A percentile compares a stretch with the other conserved stretches of the same genome.
Conservation (phyloP, 306 rosid species). For the Gleditsia sinensis region DNA sequence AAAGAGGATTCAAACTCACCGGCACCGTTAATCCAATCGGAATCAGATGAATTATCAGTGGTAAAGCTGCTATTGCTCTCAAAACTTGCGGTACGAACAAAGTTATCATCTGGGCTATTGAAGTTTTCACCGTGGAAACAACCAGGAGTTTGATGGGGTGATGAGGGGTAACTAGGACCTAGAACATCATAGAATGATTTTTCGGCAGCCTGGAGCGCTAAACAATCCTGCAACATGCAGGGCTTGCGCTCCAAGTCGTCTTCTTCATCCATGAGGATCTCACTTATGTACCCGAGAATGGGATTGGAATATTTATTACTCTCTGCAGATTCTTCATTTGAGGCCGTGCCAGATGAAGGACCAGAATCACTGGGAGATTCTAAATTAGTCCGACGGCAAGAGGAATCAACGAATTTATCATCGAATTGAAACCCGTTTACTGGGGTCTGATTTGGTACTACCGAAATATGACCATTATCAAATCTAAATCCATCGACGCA, state of each 20-base stretch:
- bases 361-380: constrained; percentile 31
- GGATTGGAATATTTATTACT: constrained; percentile 61
- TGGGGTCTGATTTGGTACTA: constrained; percentile 34
- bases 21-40: constrained; percentile 32
- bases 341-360: constrained; percentile 33
- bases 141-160: constrained; percentile 34
- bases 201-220: constrained; percentile 77
- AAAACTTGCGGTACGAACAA: constrained; percentile 28
- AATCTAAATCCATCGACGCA: constrained; percentile 41
- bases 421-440: constrained; percentile 25
- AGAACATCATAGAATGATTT: constrained; percentile 82
- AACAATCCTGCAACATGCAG: constrained; percentile 76
- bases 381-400: constrained; percentile 31
- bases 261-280: constrained; percentile 82
- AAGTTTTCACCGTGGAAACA: background rate
- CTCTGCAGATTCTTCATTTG: constrained; percentile 46
- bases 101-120: constrained; percentile 35
- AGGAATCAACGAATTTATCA: constrained; percentile 33
- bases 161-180: constrained; percentile 54
- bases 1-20: constrained; percentile 30
- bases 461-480: constrained; percentile 40
- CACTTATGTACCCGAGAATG: constrained; percentile 63
- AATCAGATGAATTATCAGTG: constrained; percentile 42
- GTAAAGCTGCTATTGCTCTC: constrained; percentile 41
- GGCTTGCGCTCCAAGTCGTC: constrained; percentile 74